Evolutionary conservation across 345 rosid species (phyloP), one percentile per base, ranked within the genome.

Genomic region (Camelina laxa): DNA sequence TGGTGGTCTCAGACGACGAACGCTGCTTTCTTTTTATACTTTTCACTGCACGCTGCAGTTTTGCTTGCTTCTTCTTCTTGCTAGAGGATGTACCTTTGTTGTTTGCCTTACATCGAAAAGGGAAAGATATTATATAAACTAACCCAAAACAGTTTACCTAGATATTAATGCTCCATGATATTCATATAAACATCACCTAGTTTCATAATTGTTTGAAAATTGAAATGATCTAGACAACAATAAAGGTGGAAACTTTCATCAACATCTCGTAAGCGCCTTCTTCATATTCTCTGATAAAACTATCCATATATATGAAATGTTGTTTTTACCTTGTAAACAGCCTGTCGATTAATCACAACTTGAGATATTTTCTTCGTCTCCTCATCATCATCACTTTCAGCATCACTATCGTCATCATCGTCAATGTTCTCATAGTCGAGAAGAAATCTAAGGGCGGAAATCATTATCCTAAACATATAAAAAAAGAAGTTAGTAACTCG

Each of bases 41-140:
- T 48, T 87, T 83, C 58, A 87, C 63, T 22, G 87, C 94, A 65
- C 97, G 92, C 80, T 87, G 87, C 82, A 95, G 79, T 80, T 92
- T 95, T 60, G 99, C 99, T 82, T 92, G 84, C 91, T 92, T 95
- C 81, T 92, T 90, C 87, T 88, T 95, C 89, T 95, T 95, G 84
- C 97, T 92, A 69, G 97, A 73, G 66, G 80, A 66, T 22, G 98
- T 95, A 62, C 97, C 98, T 79, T 86, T 85, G 84, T 89, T 85
- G 63, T 72, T 75, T 33, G 98, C 99, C 98, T 90, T 78, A 49
- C 84, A 71, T 66, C 30, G 3, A 65, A 73, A 30, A n/a, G 58
- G 30, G 3, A 21, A 58, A 35, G 17, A 6, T 8, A 72, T 47
- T 39, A 21, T 11, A 6, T 36, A 81, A n/a, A 60, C 17, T 59